A percentile compares a stretch with the other conserved stretches of the same genome.
Evolutionary conservation across 2,329 filamentous ascomycete genomes (phyloP).

Genomic region (Penicillium sp.): DNA sequence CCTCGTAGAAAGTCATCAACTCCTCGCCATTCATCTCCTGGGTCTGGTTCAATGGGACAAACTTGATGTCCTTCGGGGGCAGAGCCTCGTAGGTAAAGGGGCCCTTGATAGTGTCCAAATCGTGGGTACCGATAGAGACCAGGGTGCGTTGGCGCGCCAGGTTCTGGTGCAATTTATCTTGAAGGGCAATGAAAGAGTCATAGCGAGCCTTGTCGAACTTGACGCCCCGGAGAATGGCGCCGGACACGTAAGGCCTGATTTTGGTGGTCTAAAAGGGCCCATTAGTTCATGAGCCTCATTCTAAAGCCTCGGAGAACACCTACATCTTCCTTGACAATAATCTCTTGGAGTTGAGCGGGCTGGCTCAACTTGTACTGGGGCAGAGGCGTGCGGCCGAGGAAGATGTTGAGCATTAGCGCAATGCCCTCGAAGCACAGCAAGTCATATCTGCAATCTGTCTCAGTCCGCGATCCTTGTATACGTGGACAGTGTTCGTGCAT

Average conservation of each 20-base stretch:
- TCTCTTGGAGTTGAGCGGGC: slow-evolving; percentile 69
- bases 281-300: slow-evolving; percentile 8
- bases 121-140: slow-evolving; percentile 96
- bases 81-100: slow-evolving; percentile 96
- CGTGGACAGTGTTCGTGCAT: slow-evolving; percentile 37
- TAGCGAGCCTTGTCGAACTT: slow-evolving; percentile 88
- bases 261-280: slow-evolving; percentile 55
- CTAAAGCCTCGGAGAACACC: slow-evolving; percentile 15
- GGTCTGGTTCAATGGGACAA: slow-evolving; percentile 83
- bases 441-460: slow-evolving; percentile 55
- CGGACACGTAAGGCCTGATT: slow-evolving; percentile 83
- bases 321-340: slow-evolving; percentile 69
- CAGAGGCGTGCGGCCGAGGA: slow-evolving; percentile 68
- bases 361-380: slow-evolving; percentile 75
- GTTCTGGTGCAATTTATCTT: slow-evolving; percentile 98
- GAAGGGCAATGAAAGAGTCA: slow-evolving; percentile 93
- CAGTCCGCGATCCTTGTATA: slow-evolving; percentile 16
- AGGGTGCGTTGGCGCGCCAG: slow-evolving; percentile 86
- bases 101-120: slow-evolving; percentile 85
- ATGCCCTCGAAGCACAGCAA: slow-evolving; percentile 98
- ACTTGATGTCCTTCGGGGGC: slow-evolving; percentile 85
- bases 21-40: slow-evolving; percentile 82
- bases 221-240: slow-evolving; percentile 82
- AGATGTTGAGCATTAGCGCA: slow-evolving; percentile 91
- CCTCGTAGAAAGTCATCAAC: slow-evolving; percentile 88